phyloP scores from a whole-genome alignment of 2,329 filamentous ascomycete species.

The Zymoseptoria brevis region DNA sequence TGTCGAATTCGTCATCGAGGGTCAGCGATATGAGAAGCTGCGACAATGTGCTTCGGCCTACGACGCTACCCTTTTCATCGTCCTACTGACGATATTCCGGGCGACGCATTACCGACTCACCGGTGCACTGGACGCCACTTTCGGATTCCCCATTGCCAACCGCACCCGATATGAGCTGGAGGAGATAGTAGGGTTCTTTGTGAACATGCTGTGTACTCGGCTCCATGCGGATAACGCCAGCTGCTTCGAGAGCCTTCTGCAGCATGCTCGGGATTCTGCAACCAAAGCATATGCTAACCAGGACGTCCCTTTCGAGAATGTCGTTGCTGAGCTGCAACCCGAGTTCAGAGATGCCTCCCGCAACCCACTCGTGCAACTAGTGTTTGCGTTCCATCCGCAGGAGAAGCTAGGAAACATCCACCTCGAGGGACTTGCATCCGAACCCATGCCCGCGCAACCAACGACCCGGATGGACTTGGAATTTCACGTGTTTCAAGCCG shows the following conservation, averaged over 20 bases:
- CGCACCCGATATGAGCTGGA: conserved; percentile 2
- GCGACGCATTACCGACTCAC: conserved; percentile 5
- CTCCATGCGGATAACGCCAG: too few relatives aligned
- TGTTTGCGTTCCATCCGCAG: conserved; percentile 8
- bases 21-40: not conserved
- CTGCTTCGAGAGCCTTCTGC: too few relatives aligned
- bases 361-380: conserved; percentile 7
- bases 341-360: conserved; percentile 4
- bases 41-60: not conserved
- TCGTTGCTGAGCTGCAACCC: conserved; percentile 1
- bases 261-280: too few relatives aligned
- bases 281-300: too few relatives aligned
- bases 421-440: conserved; percentile 3
- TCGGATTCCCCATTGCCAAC: conserved; percentile 2
- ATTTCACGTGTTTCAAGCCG: conserved; percentile 1
- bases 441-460: conserved; percentile 1
- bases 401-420: conserved; percentile 4
- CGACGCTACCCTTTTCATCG: conserved; percentile 1
- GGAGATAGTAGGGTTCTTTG: conserved; percentile 4
- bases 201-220: too few relatives aligned
- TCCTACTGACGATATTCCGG: conserved; percentile 3
- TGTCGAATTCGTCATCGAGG: not conserved
- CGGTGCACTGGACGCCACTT: conserved; percentile 2
- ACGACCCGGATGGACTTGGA: conserved; percentile 6
- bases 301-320: conserved; percentile 6